These are phyloP conservation scores for Phytophthora colocasiae DNA, from an alignment of 352 stramenopile genomes.

Conservation along the genomic window DNA sequence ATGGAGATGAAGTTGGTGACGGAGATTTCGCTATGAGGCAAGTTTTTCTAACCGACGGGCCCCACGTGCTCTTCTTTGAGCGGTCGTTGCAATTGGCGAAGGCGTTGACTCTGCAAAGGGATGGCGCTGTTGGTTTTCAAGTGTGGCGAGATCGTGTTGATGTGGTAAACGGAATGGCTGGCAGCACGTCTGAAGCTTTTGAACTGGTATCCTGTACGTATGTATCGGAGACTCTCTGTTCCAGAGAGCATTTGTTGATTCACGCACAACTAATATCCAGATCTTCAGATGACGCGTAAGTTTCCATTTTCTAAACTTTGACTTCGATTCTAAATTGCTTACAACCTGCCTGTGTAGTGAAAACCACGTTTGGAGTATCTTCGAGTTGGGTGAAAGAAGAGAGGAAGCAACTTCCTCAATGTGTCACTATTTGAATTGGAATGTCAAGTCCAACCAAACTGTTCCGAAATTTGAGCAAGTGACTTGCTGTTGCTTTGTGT, in stretches of 20 bases:
- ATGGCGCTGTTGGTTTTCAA: conserved; percentile 25
- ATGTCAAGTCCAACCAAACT: not conserved
- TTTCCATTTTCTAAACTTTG: not conserved
- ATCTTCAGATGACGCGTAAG: conserved; percentile 21
- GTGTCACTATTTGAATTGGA: conserved; percentile 29
- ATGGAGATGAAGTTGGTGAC: not conserved
- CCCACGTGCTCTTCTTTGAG: conserved; percentile 43
- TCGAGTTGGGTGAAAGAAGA: conserved; percentile 14
- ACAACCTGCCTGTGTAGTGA: conserved; percentile 4
- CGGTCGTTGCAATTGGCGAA: conserved; percentile 18
- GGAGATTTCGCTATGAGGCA: conserved; percentile 24
- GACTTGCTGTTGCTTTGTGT: conserved; percentile 43
- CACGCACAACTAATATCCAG: conserved; percentile 12
- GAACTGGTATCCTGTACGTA: conserved; percentile 38
- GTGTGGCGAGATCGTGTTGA: conserved; percentile 34
- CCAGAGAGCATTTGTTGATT: conserved; percentile 37
- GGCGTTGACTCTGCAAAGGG: conserved; percentile 31
- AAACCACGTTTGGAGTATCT: conserved; percentile 29
- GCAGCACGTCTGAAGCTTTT: conserved; percentile 3
- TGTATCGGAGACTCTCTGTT: conserved; percentile 29
- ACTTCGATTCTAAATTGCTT: conserved; percentile 2
- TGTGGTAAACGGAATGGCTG: conserved; percentile 12
- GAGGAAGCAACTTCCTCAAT: not conserved
- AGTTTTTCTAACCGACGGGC: conserved; percentile 45
- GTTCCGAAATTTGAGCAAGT: conserved; percentile 22